Base-by-base conservation (phyloP, 495 filamentous ascomycete species). In the Lasiosphaeria ovina region DNA sequence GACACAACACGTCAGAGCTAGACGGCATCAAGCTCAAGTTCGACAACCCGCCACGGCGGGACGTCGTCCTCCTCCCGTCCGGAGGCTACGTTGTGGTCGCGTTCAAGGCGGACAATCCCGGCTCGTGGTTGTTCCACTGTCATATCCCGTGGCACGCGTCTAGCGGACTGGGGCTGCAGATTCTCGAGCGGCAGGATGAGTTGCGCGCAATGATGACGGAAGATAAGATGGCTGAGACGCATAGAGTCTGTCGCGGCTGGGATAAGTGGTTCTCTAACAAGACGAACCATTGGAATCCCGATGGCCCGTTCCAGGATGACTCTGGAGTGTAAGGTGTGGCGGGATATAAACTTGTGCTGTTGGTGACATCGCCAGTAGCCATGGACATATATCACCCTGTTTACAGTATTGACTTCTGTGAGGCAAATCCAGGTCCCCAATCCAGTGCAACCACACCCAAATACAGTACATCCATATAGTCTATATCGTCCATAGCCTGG, bases 121-220 rank as follows among this genome's bases (percentile, higher is more conserved):
- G 72, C 7, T 61, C 67, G 3, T 80, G 72, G 76, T 61, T 75
- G 3, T 50, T 74, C 14, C 65, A 74, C 14, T 75, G 81, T 52
- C 70, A 77, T 17, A 74, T 79, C 52, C 77, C 73, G 24, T 81
- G 75, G 74, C 79, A 81, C 35, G 74, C 77, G 4, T 69, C 63
- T 5, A 67, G 67, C 24, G 79, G 79, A 1, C 62, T 81, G 6
- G 75, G 66, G 0, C 54, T 81, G 51, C 75, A 78, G 56, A 66
- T 81, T 31, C 53, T 80, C 0, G 78, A 81, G 67, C 69, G 71
- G 14, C 51, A 71, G 53, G 53, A 61, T 17, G 66, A 71, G 57
- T 64, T 74, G 33, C 54, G 58, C 0, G 63, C 63, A 2, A 65
- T 77, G 6, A 59, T 66, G 63, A 60, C 63, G 32, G 34, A 59